A percentile compares a stretch with the other conserved stretches of the same genome.
Evolutionary conservation across 140 eudicot genomes (phyloP).

Genomic region (Flaveria floridana): DNA sequence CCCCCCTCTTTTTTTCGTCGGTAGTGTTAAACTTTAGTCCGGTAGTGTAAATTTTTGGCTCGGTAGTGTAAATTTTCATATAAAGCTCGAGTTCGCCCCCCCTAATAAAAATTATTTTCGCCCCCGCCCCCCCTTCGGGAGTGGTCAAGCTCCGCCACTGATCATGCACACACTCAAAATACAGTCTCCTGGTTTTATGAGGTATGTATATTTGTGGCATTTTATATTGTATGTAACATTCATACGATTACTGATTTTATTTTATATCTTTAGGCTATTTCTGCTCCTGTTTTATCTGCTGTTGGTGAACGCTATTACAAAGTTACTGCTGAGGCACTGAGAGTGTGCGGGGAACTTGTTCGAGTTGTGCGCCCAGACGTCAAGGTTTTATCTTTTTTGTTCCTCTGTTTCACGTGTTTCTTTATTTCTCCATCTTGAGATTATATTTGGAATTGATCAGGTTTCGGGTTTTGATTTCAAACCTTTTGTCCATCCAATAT

Average conservation of each 20-base stretch:
- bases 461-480: conserved; percentile 72
- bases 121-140: too few relatives aligned
- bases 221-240: background rate
- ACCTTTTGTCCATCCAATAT: conserved; percentile 88
- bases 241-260: background rate
- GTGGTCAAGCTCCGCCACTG: too few relatives aligned
- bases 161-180: too few relatives aligned
- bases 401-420: background rate
- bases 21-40: too few relatives aligned
- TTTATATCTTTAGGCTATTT: conserved; percentile 58
- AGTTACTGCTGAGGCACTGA: conserved; percentile 95
- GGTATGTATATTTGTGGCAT: background rate
- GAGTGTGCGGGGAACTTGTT: conserved; percentile 99
- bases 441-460: conserved; percentile 35
- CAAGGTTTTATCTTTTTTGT: conserved; percentile 47
- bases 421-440: background rate
- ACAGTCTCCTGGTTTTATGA: too few relatives aligned
- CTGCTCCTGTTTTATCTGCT: conserved; percentile 84
- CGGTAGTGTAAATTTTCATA: too few relatives aligned
- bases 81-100: too few relatives aligned
- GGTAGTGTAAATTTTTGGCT: too few relatives aligned
- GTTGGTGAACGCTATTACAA: conserved; percentile 97
- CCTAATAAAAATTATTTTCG: too few relatives aligned
- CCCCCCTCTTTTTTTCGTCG: too few relatives aligned
- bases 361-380: conserved; percentile 80